These are phyloP conservation scores for Candida nonsorbophila DNA, from an alignment of 805 yeast species.

Conservation along the genomic window DNA sequence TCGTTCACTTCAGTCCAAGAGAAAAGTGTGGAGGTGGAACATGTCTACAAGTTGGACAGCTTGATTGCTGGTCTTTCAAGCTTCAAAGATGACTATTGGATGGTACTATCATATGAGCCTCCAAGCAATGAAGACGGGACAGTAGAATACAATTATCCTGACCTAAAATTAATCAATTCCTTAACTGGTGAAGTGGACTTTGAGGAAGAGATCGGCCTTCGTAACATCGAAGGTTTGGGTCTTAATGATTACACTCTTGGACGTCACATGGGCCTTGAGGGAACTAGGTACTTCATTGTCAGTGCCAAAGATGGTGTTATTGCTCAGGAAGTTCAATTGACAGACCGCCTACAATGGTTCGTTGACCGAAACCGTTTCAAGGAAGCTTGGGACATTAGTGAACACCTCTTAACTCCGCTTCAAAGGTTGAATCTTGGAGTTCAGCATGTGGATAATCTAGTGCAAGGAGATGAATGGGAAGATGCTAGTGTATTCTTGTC, in stretches of 20 bases:
- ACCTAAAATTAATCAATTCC: slow-evolving; percentile 63
- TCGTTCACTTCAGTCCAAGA: slow-evolving; percentile 44
- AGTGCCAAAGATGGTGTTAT: slow-evolving; percentile 79
- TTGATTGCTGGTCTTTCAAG: slow-evolving; percentile 74
- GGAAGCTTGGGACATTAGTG: slow-evolving; percentile 79
- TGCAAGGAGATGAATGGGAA: slow-evolving; percentile 47
- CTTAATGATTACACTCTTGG: slow-evolving; percentile 76
- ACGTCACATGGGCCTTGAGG: slow-evolving; percentile 37
- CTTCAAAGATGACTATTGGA: slow-evolving; percentile 65
- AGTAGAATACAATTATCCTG: slow-evolving; percentile 52
- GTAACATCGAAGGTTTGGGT: slow-evolving; percentile 54
- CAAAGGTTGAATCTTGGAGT: slow-evolving; percentile 60
- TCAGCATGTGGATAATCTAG: slow-evolving; percentile 42
- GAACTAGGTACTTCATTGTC: slow-evolving; percentile 56
- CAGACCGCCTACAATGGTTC: slow-evolving; percentile 74
- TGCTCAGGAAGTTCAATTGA: slow-evolving; percentile 63
- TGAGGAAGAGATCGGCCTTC: slow-evolving; percentile 72
- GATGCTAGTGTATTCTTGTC: slow-evolving; percentile 48
- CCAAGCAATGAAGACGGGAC: slow-evolving; percentile 19
- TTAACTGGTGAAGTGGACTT: slow-evolving; percentile 65
- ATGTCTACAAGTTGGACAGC: slow-evolving; percentile 40
- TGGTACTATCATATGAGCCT: slow-evolving; percentile 51
- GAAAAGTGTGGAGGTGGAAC: slow-evolving; percentile 43
- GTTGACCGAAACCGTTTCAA: slow-evolving; percentile 45
- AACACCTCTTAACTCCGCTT: slow-evolving; percentile 43